Evolutionary conservation across 1,284 basidiomycete genomes (phyloP).

Genomic region (Cutaneotrichosporon sp.): DNA sequence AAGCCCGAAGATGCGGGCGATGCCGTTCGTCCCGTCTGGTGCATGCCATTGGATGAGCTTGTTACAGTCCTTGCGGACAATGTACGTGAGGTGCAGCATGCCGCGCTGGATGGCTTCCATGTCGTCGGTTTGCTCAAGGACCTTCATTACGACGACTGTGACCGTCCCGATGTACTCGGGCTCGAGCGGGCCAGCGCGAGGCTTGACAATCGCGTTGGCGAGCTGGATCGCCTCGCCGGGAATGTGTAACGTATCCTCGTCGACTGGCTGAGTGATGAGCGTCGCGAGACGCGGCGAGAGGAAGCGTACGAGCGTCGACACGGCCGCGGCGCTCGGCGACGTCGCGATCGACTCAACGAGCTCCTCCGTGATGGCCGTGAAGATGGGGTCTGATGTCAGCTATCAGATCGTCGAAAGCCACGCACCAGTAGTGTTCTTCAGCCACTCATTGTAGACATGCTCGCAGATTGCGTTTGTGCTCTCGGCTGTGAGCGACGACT

Average conservation of each 20-base stretch:
- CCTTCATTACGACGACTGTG: constrained; percentile 71
- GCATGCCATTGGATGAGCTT: constrained; percentile 77
- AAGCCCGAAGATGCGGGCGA: constrained; percentile 69
- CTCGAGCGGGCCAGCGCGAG: constrained; percentile 65
- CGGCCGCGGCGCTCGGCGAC: constrained; percentile 51
- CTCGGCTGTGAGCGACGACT: constrained; percentile 65
- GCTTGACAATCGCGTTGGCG: constrained; percentile 66
- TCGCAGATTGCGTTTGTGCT: constrained; percentile 65
- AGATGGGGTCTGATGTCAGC: constrained; percentile 70
- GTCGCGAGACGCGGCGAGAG: constrained; percentile 70
- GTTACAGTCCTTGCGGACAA: constrained; percentile 80
- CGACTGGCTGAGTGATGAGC: constrained; percentile 61
- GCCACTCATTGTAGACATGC: constrained; percentile 74
- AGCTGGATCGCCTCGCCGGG: constrained; percentile 75
- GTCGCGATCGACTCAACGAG: constrained; percentile 69
- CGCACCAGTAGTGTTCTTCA: constrained; percentile 75
- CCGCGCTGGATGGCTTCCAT: constrained; percentile 83
- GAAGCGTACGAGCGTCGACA: constrained; percentile 62
- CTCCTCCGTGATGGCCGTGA: constrained; percentile 80
- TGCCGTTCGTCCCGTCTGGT: constrained; percentile 65
- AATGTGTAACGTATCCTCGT: constrained; percentile 67
- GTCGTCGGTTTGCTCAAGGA: constrained; percentile 68
- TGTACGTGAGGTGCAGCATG: constrained; percentile 72
- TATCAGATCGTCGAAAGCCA: background rate
- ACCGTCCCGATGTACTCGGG: constrained; percentile 71